Conservation (phyloP, 2,329 filamentous ascomycete genomes). For the Neoascochyta sp. region DNA sequence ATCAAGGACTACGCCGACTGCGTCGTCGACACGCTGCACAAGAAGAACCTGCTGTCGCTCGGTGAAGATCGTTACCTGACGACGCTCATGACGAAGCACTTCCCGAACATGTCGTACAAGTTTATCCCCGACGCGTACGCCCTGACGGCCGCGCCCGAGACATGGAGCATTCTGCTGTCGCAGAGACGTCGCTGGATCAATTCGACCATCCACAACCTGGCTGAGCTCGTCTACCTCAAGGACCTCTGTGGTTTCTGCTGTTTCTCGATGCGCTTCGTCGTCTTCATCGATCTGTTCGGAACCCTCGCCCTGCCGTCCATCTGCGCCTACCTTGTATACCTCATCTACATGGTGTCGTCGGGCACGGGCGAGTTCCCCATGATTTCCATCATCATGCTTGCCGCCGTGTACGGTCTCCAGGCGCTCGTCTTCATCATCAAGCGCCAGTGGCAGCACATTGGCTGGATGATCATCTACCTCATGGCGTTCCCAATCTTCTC, state of each 20-base stretch:
- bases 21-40: constrained; percentile 88
- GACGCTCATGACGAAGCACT: constrained; percentile 97
- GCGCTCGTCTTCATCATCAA: constrained; percentile 95
- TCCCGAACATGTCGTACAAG: constrained; percentile 93
- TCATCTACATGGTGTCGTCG: constrained; percentile 75
- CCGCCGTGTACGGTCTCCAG: constrained; percentile 90
- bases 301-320: constrained; percentile 90
- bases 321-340: constrained; percentile 78
- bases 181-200: constrained; percentile 99
- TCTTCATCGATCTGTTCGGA: constrained; percentile 89
- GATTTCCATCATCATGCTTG: constrained; percentile 85
- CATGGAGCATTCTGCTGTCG: constrained; percentile 91
- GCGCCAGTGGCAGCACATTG: constrained; percentile 95
- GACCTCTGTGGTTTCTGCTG: constrained; percentile 98
- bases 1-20: constrained; percentile 86
- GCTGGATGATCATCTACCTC: constrained; percentile 99
- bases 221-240: constrained; percentile 82
- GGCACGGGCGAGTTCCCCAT: constrained; percentile 71
- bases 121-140: constrained; percentile 92
- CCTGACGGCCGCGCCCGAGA: constrained; percentile 88
- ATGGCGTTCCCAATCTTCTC: constrained; percentile 93
- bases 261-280: constrained; percentile 96
- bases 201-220: constrained; percentile 94
- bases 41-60: constrained; percentile 87
- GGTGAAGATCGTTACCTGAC: constrained; percentile 97